A percentile compares a stretch with the other conserved stretches of the same genome.
These are phyloP conservation scores for Globisporangium yorkense DNA, from an alignment of 352 stramenopile genomes.

Conservation along the genomic window DNA sequence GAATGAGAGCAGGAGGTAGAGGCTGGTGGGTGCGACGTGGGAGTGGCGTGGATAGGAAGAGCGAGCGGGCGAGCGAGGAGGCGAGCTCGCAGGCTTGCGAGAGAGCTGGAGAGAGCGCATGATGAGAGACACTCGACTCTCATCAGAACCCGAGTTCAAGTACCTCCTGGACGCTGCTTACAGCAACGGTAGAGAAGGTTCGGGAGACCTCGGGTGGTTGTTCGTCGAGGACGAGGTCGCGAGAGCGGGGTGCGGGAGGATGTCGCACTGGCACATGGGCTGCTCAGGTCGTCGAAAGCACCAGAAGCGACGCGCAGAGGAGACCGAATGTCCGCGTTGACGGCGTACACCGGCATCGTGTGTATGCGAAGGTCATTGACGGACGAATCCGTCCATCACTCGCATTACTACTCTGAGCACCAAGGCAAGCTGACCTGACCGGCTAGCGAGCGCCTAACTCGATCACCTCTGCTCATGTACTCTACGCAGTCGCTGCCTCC, in stretches of 20 bases:
- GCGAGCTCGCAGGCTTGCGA: no score
- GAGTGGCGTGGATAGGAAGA: not conserved
- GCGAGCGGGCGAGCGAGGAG: no score
- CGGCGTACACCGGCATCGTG: not conserved
- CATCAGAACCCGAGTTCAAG: not conserved
- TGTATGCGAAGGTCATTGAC: not conserved
- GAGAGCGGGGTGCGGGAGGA: no score
- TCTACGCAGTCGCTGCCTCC: no score
- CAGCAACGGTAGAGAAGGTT: not conserved
- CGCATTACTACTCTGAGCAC: no score
- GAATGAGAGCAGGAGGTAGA: slow-evolving; percentile 2
- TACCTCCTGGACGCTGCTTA: no score
- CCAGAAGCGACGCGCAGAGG: no score
- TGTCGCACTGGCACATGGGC: not conserved
- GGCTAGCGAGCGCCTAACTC: no score
- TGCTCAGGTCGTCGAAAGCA: not conserved
- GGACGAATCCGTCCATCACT: not conserved
- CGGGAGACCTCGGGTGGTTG: not conserved
- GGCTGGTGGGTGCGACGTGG: not conserved
- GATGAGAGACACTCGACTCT: not conserved
- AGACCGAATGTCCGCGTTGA: no score
- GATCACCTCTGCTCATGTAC: no score
- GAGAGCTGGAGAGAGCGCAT: not conserved
- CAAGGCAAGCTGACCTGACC: no score
- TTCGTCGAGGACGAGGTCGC: not conserved